Base-by-base conservation (phyloP, 1,284 basidiomycete genomes). In the Cystobasidium pallidum region DNA sequence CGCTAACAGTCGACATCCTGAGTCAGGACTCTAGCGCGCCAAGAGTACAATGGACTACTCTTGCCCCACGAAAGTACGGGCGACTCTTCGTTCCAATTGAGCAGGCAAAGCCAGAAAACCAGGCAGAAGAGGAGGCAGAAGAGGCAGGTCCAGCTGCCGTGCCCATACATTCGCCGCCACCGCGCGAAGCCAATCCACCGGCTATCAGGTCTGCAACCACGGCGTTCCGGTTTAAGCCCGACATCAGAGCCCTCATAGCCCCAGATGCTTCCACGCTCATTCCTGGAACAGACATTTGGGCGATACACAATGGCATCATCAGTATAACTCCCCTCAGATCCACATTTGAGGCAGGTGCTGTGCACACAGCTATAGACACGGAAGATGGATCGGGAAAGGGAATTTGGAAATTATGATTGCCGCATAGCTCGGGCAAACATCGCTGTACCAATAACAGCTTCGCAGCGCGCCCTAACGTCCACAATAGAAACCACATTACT, bases 221-320 rank as follows among this genome's bases (percentile, higher is more conserved):
- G n/a, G 61, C 52, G 8, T 96, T 95, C 84, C 87, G 87, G 79
- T 96, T 92, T 79, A 84, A 87, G 28, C 93, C 94, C 17, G 88
- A 91, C 64, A 87, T 94, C 83, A 82, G 82, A 15, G 83, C 83
- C 8, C 82, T 95, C 24, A 84, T 95, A 66, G 85, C 84, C 57
- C 90, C 91, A 0, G 80, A 84, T 21, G 74, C 83, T 28, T 83
- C 85, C 0, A 80, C 81, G 10, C 79, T 94, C 24, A 89, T 91
- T 0, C 83, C 86, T 47, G 91, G 90, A 1, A 88, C 89, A 10
- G 93, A 95, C 81, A 87, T 86, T 0, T 94, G 89, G 88, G 90
- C 89, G 24, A 83, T 92, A 30, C 82, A 84, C 74, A 83, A 86
- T 71, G 89, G 88, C 10, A 86, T 83, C 76, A 87, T 86, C 26